Evolutionary conservation across 2,329 filamentous ascomycete genomes (phyloP), one percentile per base, ranked within the genome.

Genomic region (Trichoderma hamatum): DNA sequence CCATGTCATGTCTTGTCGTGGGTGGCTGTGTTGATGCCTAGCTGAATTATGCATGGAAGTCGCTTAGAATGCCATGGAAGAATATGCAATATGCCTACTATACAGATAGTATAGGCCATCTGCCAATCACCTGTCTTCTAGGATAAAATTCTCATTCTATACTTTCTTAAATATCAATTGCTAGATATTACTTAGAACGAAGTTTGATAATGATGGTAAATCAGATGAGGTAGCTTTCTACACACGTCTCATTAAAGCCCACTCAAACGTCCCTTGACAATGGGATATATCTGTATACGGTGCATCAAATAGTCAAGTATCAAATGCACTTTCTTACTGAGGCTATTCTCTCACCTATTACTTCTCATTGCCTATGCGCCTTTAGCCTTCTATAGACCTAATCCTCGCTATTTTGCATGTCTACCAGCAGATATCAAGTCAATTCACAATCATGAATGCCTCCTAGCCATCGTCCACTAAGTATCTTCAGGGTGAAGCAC

Each of bases 371-470:
- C 4, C 32, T n/a, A 28, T 59, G 11, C 11, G 26, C 46, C 11
- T 26, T 39, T 14, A 11, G 28, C n/a, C 21, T 16, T 64, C 49
- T 64, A 55, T 55, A 67, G 46, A 26, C 39, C 39, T 21, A 16
- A 43, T 16, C 9, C 28, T 28, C 19, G 7, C 55, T 21, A 11
- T 51, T 52, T 36, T 14, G 9, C 14, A n/a, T 32, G 21, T 24
- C 52, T 36, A 26, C 26, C 16, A 30, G 28, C 24, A 39, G 24
- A 24, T 21, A 56, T 26, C 26, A 30, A 16, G 16, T 52, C 21
- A 56, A 24, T 67, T 67, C 55, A 67, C 52, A 67, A 14, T 46
- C 36, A 58, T 26, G 24, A n/a, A 61, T 51, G 36, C 24, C n/a
- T n/a, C 11, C 14, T 26, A 39, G 24, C 21, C 51, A 21, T 32